A percentile compares a stretch with the other conserved stretches of the same genome.
These are phyloP conservation scores for Mycothermus thermophilus DNA, from an alignment of 495 filamentous ascomycete genomes.

Conservation along the genomic window DNA sequence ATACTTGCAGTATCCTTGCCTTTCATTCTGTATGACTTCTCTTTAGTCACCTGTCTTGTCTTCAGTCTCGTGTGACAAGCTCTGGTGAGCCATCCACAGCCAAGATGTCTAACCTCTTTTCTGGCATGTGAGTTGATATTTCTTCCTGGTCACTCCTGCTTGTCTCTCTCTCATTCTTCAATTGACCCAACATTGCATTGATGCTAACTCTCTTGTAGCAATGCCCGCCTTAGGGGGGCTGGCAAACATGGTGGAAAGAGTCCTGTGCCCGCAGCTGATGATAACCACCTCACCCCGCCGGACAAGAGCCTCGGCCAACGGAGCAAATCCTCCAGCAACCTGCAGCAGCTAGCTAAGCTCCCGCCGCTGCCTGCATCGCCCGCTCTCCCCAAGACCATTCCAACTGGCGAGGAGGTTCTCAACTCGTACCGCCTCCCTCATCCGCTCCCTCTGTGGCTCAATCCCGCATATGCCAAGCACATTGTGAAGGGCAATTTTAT, in stretches of 20 bases:
- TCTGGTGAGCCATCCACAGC: too few species aligned
- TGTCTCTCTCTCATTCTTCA: background rate
- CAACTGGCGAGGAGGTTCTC: slow-evolving; percentile 31
- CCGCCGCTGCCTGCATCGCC: slow-evolving; percentile 38
- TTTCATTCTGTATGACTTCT: background rate
- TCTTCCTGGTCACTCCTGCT: background rate
- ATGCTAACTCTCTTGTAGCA: slow-evolving; percentile 19
- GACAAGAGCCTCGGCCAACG: too few species aligned
- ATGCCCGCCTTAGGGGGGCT: slow-evolving; percentile 35
- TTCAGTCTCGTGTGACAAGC: too few species aligned
- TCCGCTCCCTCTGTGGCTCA: slow-evolving; percentile 26
- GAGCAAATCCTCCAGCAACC: slow-evolving; percentile 36
- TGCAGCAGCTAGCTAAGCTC: slow-evolving; percentile 27
- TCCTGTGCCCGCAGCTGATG: slow-evolving; percentile 22
- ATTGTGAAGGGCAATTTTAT: slow-evolving; percentile 95
- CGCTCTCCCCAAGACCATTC: slow-evolving; percentile 20
- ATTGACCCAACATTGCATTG: background rate
- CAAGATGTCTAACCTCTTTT: slow-evolving; percentile 64
- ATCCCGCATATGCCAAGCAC: slow-evolving; percentile 65
- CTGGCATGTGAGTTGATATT: slow-evolving; percentile 54
- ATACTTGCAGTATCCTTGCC: too few species aligned
- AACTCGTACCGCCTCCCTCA: slow-evolving; percentile 37
- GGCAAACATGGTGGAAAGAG: slow-evolving; percentile 29
- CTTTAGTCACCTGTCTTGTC: too few species aligned
- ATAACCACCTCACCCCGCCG: slow-evolving; percentile 28